Evolutionary conservation across 78 protist genomes (phyloP).

Genomic region (Monosiga brevicollis): DNA sequence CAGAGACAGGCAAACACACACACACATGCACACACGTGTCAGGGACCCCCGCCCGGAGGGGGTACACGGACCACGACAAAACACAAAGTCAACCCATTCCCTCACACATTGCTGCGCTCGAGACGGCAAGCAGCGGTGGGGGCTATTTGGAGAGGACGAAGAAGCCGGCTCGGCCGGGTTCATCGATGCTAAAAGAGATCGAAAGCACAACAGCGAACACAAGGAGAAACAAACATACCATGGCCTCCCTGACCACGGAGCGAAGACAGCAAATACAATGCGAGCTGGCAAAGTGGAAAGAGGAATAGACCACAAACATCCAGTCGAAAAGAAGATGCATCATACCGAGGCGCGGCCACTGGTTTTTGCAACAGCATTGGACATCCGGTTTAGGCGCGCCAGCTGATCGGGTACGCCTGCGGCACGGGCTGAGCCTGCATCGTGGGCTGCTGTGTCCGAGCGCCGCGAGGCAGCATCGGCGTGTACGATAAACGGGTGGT

Average conservation of each 20-base stretch:
- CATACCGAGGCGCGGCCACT: no score
- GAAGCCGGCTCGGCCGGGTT: not conserved
- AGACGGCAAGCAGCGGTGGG: not conserved
- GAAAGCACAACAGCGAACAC: no score
- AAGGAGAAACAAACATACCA: no score
- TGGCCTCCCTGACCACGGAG: no score
- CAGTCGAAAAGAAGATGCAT: no score
- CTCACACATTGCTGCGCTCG: no score
- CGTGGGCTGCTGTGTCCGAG: not conserved
- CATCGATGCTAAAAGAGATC: no score
- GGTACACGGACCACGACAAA: not conserved
- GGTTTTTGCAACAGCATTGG: not conserved
- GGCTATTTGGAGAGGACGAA: not conserved
- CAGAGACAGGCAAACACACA: not conserved
- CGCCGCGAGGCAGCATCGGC: not conserved
- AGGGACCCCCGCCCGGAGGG: not conserved
- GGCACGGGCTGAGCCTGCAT: not conserved
- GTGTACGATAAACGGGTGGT: conserved; percentile 54
- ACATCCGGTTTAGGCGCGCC: not conserved
- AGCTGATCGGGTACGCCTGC: not conserved
- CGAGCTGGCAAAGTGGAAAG: no score
- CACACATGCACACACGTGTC: not conserved
- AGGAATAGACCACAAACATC: no score
- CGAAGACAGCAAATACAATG: no score
- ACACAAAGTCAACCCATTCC: not conserved